Percentiles rank a stretch among this genome's conserved stretches.
Evolutionary conservation across 1,284 basidiomycete genomes (phyloP).

Genomic region (Microbotryomycetes sp.): DNA sequence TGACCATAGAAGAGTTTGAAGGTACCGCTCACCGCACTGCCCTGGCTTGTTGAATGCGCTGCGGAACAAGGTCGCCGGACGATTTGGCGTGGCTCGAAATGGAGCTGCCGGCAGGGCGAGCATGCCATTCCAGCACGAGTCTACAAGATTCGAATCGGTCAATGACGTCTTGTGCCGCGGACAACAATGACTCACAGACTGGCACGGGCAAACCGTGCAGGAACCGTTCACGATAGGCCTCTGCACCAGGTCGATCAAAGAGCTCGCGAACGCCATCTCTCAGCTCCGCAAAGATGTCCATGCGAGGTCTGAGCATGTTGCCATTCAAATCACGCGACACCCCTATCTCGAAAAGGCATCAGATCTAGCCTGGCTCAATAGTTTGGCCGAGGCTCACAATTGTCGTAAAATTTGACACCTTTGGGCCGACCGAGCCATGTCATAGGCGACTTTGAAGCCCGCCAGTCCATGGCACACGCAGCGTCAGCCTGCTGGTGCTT

Average conservation of each 20-base stretch:
- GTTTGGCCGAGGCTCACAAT: conserved; percentile 39
- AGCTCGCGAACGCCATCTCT: conserved; percentile 25
- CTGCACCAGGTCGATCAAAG: conserved; percentile 12
- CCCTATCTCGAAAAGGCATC: not conserved
- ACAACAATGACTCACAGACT: conserved; percentile 27
- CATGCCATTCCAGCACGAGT: conserved; percentile 42
- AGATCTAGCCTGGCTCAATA: conserved; percentile 7
- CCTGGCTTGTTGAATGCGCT: conserved; percentile 6
- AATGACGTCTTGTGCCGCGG: too few species aligned
- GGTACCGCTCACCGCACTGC: conserved; percentile 16
- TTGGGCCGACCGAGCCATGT: conserved; percentile 6
- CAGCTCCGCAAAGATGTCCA: conserved; percentile 15
- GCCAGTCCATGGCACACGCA: conserved; percentile 45
- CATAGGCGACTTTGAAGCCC: conserved; percentile 2
- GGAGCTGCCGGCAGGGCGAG: conserved; percentile 41
- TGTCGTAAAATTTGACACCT: conserved; percentile 44
- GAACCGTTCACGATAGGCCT: conserved; percentile 6
- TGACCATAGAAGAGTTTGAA: not conserved
- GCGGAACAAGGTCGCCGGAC: conserved; percentile 6
- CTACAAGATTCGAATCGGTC: not conserved
- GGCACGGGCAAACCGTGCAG: conserved; percentile 13
- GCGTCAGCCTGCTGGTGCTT: conserved; percentile 43
- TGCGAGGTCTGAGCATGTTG: conserved; percentile 15
- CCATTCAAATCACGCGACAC: conserved; percentile 19
- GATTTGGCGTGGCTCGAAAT: conserved; percentile 28